Conservation (phyloP, 2,329 filamentous ascomycete genomes). For the Paramyrothecium sp. region DNA sequence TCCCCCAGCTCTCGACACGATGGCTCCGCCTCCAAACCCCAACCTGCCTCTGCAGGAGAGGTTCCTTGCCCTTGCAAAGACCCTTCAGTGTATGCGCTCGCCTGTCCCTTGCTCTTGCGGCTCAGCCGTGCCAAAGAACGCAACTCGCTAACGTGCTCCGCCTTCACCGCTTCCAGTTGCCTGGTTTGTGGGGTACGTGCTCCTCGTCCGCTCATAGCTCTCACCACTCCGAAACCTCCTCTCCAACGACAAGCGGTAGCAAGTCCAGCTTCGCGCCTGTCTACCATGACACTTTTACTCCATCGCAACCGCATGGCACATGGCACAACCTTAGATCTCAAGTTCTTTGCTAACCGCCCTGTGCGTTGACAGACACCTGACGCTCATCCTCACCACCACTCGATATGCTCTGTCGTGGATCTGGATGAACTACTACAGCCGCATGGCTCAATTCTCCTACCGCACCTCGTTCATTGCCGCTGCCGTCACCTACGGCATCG, state of each 20-base stretch:
- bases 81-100: constrained; percentile 77
- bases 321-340: background rate
- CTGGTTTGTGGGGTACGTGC: constrained; percentile 78
- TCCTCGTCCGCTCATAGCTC: constrained; percentile 8
- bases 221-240: constrained; percentile 1
- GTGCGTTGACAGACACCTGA: constrained; percentile 66
- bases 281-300: background rate
- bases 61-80: constrained; percentile 77
- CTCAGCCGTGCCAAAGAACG: constrained; percentile 6
- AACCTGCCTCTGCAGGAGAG: constrained; percentile 71
- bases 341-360: background rate
- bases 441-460: constrained; percentile 80
- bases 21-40: constrained; percentile 74
- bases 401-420: constrained; percentile 86
- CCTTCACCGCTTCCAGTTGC: constrained; percentile 49
- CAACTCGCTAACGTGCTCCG: constrained; percentile 16
- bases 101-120: constrained; percentile 5
- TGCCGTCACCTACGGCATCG: constrained; percentile 91
- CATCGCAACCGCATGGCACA: background rate
- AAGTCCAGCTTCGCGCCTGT: background rate
- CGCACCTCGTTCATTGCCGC: constrained; percentile 87
- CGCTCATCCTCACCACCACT: constrained; percentile 76
- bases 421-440: constrained; percentile 80
- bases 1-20: constrained; percentile 15
- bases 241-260: background rate